phyloP scores from a whole-genome alignment of 306 rosid genomes.

The Canavalia gladiata region DNA sequence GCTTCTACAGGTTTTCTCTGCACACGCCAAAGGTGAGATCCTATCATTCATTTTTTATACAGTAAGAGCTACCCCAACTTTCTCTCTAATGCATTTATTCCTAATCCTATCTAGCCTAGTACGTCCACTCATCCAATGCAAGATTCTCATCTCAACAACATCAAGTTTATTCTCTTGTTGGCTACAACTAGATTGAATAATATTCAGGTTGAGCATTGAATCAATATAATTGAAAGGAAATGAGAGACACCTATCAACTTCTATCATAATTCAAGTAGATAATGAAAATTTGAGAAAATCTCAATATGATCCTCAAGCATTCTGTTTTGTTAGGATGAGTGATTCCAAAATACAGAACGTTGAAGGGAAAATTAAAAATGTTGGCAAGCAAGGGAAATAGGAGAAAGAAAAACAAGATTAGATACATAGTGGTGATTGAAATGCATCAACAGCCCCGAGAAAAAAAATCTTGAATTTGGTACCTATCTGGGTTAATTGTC shows the following conservation, averaged over 20 bases:
- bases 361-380: not conserved
- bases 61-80: not conserved
- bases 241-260: constrained; percentile 4
- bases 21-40: constrained; percentile 3
- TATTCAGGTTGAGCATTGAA: not conserved
- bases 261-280: not conserved
- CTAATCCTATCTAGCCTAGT: not conserved
- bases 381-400: constrained; percentile 8
- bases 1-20: not conserved
- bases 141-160: not conserved
- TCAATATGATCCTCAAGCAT: not conserved
- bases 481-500: constrained; percentile 92
- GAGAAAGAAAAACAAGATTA: constrained; percentile 22
- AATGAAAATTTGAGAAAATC: not conserved
- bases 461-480: constrained; percentile 28
- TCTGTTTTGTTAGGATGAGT: not conserved
- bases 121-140: not conserved
- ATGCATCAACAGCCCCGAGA: constrained; percentile 3
- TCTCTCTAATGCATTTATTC: not conserved
- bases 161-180: too few species aligned
- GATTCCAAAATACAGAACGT: constrained; percentile 17
- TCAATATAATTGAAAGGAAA: not conserved
- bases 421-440: constrained; percentile 25
- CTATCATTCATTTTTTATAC: not conserved
- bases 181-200: not conserved